phyloP scores from a whole-genome alignment of 306 rosid genomes.

The Arachis hypogaea region DNA sequence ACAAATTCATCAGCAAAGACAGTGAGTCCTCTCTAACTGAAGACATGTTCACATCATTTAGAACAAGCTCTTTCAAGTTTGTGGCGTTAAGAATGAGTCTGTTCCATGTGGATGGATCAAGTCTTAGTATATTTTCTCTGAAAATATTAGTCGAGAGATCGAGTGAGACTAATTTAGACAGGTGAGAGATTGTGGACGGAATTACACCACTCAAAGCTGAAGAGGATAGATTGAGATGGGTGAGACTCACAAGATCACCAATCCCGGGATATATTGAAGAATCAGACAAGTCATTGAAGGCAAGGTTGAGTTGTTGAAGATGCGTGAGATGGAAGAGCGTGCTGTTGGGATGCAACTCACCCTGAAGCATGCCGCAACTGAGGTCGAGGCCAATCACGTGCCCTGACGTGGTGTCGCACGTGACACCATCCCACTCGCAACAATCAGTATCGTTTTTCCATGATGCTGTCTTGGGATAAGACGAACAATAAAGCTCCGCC shows the following conservation, averaged over 20 bases:
- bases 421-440: slow-evolving; percentile 33
- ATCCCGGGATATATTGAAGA: too few species aligned
- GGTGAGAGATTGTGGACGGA: slow-evolving; percentile 29
- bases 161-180: slow-evolving; percentile 40
- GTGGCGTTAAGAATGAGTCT: slow-evolving; percentile 22
- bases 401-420: slow-evolving; percentile 1
- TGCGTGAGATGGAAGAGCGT: slow-evolving; percentile 16
- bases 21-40: too few species aligned
- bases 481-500: not conserved
- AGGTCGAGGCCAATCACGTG: slow-evolving; percentile 35
- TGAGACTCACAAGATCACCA: slow-evolving; percentile 17
- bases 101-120: slow-evolving; percentile 21
- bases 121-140: too few species aligned
- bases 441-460: slow-evolving; percentile 31
- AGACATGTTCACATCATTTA: too few species aligned
- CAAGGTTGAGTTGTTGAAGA: slow-evolving; percentile 37
- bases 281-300: too few species aligned
- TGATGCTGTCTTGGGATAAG: slow-evolving; percentile 23
- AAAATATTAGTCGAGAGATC: too few species aligned
- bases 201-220: not conserved
- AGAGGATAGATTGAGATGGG: not conserved
- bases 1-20: not conserved
- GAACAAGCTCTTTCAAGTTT: not conserved
- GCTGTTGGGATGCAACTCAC: slow-evolving; percentile 23
- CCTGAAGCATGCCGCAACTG: slow-evolving; percentile 13